Conservation (phyloP, 805 yeast genomes). For the Yamadazyma endophytica region DNA sequence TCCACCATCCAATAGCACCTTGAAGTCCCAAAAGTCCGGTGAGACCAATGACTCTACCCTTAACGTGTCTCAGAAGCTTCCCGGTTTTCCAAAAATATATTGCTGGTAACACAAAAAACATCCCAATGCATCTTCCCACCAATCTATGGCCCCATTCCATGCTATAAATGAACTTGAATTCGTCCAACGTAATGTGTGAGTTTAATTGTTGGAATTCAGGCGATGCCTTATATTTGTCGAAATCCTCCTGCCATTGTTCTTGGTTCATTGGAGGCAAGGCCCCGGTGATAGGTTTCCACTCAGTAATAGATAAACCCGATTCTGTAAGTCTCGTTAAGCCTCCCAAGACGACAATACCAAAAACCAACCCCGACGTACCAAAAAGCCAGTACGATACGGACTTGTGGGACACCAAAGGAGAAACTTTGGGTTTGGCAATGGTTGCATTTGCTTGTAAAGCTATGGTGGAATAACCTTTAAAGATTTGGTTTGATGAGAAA, state of each 20-base stretch:
- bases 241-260: slow-evolving; percentile 82
- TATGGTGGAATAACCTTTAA: slow-evolving; percentile 1
- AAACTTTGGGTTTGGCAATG: slow-evolving; percentile 1
- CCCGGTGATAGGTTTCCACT: slow-evolving; percentile 98
- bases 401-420: slow-evolving; percentile 15
- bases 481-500: slow-evolving; percentile 3
- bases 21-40: slow-evolving; percentile 82
- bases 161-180: slow-evolving; percentile 87
- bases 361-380: slow-evolving; percentile 83
- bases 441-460: slow-evolving; percentile 1
- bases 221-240: slow-evolving; percentile 70
- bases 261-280: slow-evolving; percentile 81
- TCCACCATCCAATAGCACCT: slow-evolving; percentile 99
- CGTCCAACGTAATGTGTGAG: slow-evolving; percentile 84
- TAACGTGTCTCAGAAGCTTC: slow-evolving; percentile 63
- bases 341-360: slow-evolving; percentile 94
- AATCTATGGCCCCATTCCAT: slow-evolving; percentile 98
- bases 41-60: slow-evolving; percentile 64
- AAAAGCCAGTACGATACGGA: slow-evolving; percentile 82
- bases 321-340: slow-evolving; percentile 95
- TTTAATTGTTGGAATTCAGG: slow-evolving; percentile 92
- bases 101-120: slow-evolving; percentile 80
- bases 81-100: slow-evolving; percentile 68
- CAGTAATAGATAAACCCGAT: slow-evolving; percentile 93
- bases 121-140: slow-evolving; percentile 88